Conservation (phyloP, 352 stramenopile species). For the Pythium coloratum region DNA sequence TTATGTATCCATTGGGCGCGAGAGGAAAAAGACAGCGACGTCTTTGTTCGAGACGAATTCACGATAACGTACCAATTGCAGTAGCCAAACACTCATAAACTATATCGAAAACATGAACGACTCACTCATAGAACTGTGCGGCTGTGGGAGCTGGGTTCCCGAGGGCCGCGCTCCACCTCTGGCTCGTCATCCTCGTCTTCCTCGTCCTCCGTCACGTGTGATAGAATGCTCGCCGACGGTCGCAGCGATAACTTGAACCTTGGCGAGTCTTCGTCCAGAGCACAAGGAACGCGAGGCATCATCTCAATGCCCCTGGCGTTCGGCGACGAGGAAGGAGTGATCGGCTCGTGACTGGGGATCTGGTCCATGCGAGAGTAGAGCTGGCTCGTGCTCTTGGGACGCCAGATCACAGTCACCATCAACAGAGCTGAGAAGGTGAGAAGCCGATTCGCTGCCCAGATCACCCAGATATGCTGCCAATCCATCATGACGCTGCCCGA, state of each 20-base stretch:
- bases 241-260: not conserved
- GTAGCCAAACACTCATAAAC: not conserved
- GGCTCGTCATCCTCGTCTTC: constrained; percentile 10
- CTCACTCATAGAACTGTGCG: not conserved
- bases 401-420: constrained; percentile 75
- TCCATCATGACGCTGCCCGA: constrained; percentile 54
- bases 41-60: not conserved
- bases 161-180: constrained; percentile 9
- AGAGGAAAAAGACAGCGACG: not conserved
- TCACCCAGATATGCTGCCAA: constrained; percentile 76
- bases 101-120: not conserved
- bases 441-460: constrained; percentile 75
- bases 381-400: constrained; percentile 56
- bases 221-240: not conserved
- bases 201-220: constrained; percentile 13
- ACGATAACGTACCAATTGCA: not conserved
- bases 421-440: constrained; percentile 70
- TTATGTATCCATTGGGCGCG: not conserved
- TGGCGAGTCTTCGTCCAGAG: constrained; percentile 36
- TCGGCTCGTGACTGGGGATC: constrained; percentile 65
- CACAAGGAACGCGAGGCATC: constrained; percentile 56
- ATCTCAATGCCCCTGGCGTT: constrained; percentile 50
- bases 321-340: constrained; percentile 44
- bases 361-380: constrained; percentile 83
- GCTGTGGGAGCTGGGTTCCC: not conserved